A percentile compares a stretch with the other conserved stretches of the same genome.
Conservation (phyloP, 768 basidiomycete species). For the Lactifluus echinatus region DNA sequence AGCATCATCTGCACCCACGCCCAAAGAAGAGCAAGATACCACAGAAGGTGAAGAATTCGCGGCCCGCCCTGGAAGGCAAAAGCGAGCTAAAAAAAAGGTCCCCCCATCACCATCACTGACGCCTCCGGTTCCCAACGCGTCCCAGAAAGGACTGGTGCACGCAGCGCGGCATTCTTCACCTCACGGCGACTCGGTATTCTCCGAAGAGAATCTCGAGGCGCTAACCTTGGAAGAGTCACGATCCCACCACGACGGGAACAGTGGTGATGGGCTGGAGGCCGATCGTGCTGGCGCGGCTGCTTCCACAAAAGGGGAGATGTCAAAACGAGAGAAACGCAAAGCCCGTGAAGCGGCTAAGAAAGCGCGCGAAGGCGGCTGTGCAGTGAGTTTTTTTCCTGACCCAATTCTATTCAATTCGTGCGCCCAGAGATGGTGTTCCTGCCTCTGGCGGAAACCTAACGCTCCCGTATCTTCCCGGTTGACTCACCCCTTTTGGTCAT, state of each 20-base stretch:
- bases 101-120: slow-evolving; percentile 6
- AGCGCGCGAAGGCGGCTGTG: slow-evolving; percentile 23
- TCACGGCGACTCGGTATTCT: neutral
- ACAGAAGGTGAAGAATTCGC: slow-evolving; percentile 1
- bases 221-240: neutral
- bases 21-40: neutral
- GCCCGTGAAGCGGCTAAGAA: slow-evolving; percentile 70
- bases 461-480: neutral
- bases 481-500: neutral
- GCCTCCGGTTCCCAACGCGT: neutral
- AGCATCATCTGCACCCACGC: neutral
- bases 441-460: neutral
- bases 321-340: slow-evolving; percentile 78
- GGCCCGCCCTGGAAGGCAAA: neutral
- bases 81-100: slow-evolving; percentile 1
- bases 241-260: neutral
- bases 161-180: neutral
- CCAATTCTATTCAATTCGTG: slow-evolving; percentile 1
- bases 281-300: slow-evolving; percentile 3
- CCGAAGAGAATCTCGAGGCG: slow-evolving; percentile 2
- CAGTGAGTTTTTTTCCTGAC: slow-evolving; percentile 1
- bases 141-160: neutral
- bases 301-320: slow-evolving; percentile 29
- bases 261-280: slow-evolving; percentile 9
- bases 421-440: neutral